These are phyloP conservation scores for Phytophthora palmivora DNA, from an alignment of 352 stramenopile genomes.

Conservation along the genomic window DNA sequence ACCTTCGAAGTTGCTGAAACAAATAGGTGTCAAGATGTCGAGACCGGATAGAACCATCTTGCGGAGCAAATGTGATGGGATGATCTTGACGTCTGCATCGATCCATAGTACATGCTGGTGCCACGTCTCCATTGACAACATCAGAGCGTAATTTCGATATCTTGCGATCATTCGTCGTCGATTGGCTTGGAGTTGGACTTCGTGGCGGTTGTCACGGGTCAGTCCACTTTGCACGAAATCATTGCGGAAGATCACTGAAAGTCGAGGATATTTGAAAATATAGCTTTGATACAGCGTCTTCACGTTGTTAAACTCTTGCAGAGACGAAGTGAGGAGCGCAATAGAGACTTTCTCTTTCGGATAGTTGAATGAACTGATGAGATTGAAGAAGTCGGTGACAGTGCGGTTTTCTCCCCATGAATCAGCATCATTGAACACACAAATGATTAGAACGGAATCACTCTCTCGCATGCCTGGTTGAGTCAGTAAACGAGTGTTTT, in stretches of 20 bases:
- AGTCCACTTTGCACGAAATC: slow-evolving; percentile 36
- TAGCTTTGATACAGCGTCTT: slow-evolving; percentile 17
- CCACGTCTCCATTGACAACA: slow-evolving; percentile 44
- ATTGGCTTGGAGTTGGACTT: slow-evolving; percentile 30
- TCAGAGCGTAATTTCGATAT: slow-evolving; percentile 54
- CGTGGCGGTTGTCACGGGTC: slow-evolving; percentile 38
- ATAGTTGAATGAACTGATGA: slow-evolving; percentile 40
- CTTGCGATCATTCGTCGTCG: slow-evolving; percentile 51
- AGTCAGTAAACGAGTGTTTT: slow-evolving; percentile 19
- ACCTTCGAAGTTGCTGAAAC: not conserved
- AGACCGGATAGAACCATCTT: slow-evolving; percentile 43
- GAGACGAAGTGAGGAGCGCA: slow-evolving; percentile 44
- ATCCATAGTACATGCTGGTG: slow-evolving; percentile 59
- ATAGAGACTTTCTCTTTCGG: slow-evolving; percentile 39
- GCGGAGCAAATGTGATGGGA: slow-evolving; percentile 31
- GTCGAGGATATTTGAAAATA: slow-evolving; percentile 30
- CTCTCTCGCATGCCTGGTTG: slow-evolving; percentile 4
- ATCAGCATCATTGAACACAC: slow-evolving; percentile 35
- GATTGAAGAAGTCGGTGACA: slow-evolving; percentile 36
- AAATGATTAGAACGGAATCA: slow-evolving; percentile 37
- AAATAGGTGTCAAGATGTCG: slow-evolving; percentile 30
- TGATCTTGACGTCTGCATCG: slow-evolving; percentile 45
- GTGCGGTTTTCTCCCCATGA: slow-evolving; percentile 45
- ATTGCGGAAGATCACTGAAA: slow-evolving; percentile 48
- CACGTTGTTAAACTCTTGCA: slow-evolving; percentile 37